These are phyloP conservation scores for Cytospora leucostoma DNA, from an alignment of 2,329 filamentous ascomycete species.

Conservation along the genomic window DNA sequence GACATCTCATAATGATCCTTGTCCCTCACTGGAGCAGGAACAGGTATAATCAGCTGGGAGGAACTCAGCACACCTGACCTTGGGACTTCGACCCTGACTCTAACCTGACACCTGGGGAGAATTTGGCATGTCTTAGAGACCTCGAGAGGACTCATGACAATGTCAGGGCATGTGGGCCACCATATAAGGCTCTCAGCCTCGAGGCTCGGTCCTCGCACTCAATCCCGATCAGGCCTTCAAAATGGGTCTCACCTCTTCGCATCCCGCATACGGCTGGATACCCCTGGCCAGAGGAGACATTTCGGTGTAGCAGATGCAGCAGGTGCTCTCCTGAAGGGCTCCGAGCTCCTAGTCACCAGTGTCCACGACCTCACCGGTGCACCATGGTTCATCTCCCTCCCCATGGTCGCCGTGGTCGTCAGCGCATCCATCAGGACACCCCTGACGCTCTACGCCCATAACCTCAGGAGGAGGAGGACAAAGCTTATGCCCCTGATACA, in stretches of 20 bases:
- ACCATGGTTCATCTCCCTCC: constrained; percentile 58
- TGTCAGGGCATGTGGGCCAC: constrained; percentile 25
- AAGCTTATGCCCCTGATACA: constrained; percentile 37
- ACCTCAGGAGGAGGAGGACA: constrained; percentile 35
- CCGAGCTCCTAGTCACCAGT: constrained; percentile 46
- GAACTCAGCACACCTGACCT: too few relatives aligned
- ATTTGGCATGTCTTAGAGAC: background rate
- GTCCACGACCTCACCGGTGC: constrained; percentile 46
- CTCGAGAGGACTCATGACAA: constrained; percentile 4
- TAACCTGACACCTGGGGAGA: background rate
- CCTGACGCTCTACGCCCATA: constrained; percentile 43
- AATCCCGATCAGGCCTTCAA: constrained; percentile 2
- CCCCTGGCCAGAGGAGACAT: constrained; percentile 19
- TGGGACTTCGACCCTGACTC: too few relatives aligned
- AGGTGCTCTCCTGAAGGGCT: constrained; percentile 38
- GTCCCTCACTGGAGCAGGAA: background rate
- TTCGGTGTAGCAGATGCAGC: constrained; percentile 40
- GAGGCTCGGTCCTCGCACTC: constrained; percentile 11
- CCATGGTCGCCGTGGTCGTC: constrained; percentile 51
- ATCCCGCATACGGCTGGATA: background rate
- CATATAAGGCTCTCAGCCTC: constrained; percentile 23
- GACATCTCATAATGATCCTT: background rate
- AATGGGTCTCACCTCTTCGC: constrained; percentile 6
- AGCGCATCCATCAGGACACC: constrained; percentile 51
- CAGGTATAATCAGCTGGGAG: constrained; percentile 6